phyloP scores from a whole-genome alignment of 2,329 filamentous ascomycete species.

The Trichophyton schoenleinii region DNA sequence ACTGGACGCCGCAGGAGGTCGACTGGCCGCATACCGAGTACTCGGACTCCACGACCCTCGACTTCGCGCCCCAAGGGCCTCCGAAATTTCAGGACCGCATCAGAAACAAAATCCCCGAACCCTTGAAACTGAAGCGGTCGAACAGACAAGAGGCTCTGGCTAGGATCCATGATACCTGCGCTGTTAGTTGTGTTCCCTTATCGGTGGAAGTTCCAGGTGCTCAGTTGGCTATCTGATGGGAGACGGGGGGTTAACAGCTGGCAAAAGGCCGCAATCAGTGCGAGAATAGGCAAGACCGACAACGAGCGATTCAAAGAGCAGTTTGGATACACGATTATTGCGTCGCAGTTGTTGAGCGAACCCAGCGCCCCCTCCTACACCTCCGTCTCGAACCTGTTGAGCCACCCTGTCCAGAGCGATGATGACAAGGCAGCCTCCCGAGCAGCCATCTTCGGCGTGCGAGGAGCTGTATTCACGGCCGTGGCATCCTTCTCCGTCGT shows the following conservation, averaged over 20 bases:
- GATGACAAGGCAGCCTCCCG: slow-evolving; percentile 23
- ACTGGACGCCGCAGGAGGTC: slow-evolving; percentile 25
- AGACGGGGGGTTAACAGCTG: not conserved
- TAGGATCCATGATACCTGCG: slow-evolving; percentile 36
- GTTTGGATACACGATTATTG: slow-evolving; percentile 86
- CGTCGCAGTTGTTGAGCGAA: slow-evolving; percentile 74
- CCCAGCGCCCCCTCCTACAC: slow-evolving; percentile 31
- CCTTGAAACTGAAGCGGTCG: slow-evolving; percentile 29
- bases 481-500: slow-evolving; percentile 48
- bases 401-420: slow-evolving; percentile 18
- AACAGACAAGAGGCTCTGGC: slow-evolving; percentile 23
- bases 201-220: not conserved
- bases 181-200: slow-evolving; percentile 25
- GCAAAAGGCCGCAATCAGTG: slow-evolving; percentile 49
- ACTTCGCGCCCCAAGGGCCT: slow-evolving; percentile 40
- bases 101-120: slow-evolving; percentile 37
- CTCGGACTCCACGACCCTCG: slow-evolving; percentile 15
- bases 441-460: slow-evolving; percentile 42
- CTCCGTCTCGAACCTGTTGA: slow-evolving; percentile 24
- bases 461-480: slow-evolving; percentile 54
- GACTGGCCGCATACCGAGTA: slow-evolving; percentile 8
- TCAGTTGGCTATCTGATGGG: not conserved
- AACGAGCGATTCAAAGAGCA: slow-evolving; percentile 80
- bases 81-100: slow-evolving; percentile 39
- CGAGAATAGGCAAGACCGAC: slow-evolving; percentile 55